Evolutionary conservation across 345 rosid genomes (phyloP), one percentile per base, ranked within the genome.

Genomic region (Eucalyptus coolabah): DNA sequence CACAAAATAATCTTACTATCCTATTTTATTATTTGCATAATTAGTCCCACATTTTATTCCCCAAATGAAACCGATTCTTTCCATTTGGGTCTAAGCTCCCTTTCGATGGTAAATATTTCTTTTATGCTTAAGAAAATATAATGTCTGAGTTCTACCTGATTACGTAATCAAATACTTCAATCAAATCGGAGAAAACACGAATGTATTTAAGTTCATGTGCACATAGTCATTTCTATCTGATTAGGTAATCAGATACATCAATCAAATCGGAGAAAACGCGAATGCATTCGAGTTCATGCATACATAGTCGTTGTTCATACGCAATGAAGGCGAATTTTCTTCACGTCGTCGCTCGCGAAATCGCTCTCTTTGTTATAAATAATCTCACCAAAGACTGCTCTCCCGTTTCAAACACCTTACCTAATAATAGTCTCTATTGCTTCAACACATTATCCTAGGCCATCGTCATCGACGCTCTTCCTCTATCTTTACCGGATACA

Each of bases 281-380:
- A 77, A 10, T 4, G 16, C 30, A 19, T 77, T 21, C 9, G 15
- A 12, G 28, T 19, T 53, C 59, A 8, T 0, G 5, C 11, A 26
- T 26, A 53, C 59, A 53, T 21, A 53, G 5, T 40, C 30, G 3
- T 77, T 12, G 30, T 23, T 40, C 85, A 7, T 21, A 42, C 1
- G 13, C 15, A 21, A 12, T 12, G 42, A 77, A 77, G 30, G 30
- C 2, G 83, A 77, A 77, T 21, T 37, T 77, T 77, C 28, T 5
- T 24, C 47, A 40, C 0, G 13, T 34, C 1, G 11, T 69, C 24
- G 1, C 23, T 9, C 2, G 24, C 14, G 24, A 34, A 69, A 69
- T 77, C 16, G 16, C 83, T 23, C 28, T 77, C 83, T 40, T 40
- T 47, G 5, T 37, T 37, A 37, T 12, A 77, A 23, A 72, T 77